Conservation (phyloP, 169 alveolate genomes). For the Plasmodium inui region DNA sequence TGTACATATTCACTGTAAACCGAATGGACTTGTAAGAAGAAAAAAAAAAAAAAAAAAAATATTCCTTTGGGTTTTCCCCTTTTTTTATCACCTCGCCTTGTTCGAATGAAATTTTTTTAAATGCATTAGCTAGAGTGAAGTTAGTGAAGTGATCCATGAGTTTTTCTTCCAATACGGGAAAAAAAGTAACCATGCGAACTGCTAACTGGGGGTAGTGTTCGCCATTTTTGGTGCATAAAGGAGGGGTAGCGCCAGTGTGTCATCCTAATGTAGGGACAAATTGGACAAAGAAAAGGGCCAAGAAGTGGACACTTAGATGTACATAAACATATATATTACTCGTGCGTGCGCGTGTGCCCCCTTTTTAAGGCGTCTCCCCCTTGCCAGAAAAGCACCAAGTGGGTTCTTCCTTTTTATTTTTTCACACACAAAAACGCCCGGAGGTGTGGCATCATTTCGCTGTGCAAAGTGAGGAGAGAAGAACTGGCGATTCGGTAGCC, state of each 20-base stretch:
- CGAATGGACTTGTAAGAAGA: background rate
- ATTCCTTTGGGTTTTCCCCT: background rate
- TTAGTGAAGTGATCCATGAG: background rate
- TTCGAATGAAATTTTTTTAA: background rate
- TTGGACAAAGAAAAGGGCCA: background rate
- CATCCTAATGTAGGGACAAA: background rate
- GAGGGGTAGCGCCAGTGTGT: background rate
- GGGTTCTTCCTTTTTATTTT: background rate
- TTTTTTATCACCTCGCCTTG: background rate
- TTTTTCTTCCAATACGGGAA: background rate
- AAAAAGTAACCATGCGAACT: background rate
- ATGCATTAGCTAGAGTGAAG: background rate
- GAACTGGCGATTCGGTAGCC: background rate
- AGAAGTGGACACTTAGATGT: background rate
- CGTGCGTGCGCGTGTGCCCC: background rate
- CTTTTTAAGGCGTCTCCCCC: background rate
- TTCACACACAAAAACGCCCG: background rate
- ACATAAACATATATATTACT: background rate
- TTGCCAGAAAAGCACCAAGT: background rate
- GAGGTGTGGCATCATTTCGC: background rate
- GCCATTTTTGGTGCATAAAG: background rate
- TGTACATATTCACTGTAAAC: background rate
- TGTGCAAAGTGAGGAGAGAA: background rate
- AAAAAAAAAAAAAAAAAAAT: constrained; percentile 1
- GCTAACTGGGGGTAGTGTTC: background rate